Base-by-base conservation (phyloP, 1,284 basidiomycete species). In the Farysia itapuensis region DNA sequence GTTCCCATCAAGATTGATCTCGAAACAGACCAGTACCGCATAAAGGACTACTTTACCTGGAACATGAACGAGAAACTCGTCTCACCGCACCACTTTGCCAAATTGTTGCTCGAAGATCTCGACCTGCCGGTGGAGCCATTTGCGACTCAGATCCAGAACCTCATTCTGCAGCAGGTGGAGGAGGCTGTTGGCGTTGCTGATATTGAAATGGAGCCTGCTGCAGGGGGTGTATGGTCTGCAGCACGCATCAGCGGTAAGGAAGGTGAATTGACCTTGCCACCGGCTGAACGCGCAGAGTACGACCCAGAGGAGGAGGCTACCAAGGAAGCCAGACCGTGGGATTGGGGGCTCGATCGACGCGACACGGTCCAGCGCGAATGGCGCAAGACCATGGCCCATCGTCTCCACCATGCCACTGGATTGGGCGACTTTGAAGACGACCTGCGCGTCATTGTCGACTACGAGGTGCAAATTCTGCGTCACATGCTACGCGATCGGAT, bases 31-130 rank as follows among this genome's bases (percentile, higher is more conserved):
- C 87, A 86, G 0, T 88, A 90, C 72, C 83, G 92, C 68, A 86
- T 98, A 74, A 86, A 91, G 45, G 94, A 98, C 72, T 88, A 88
- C 60, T 97, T 98, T 77, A 83, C 91, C n/a, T 98, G 94, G 94
- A 95, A 97, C 72, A 78, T 92, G 39, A 84, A 89, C 81, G 82
- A 83, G 67, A 72, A 77, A 11, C 81, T 90, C 58, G 84, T 93
- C 66, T 86, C 85, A 32, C 91, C 93, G 0, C 84, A 88, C 53
- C 80, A 82, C 0, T 97, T 97, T 67, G 91, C 92, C 9, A 81
- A 80, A 41, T 86, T 86, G 22, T 90, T 97, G 77, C 91, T 91
- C 76, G 80, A 84, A 23, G 94, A 98, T 78, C 81, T 96, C 28
- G 90, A 90, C 45, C 81, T 98, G 14, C 84, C 88, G 4, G 58